Evolutionary conservation across 2,329 filamentous ascomycete species (phyloP), one percentile per base, ranked within the genome.

Genomic region (Aphanocladium album): DNA sequence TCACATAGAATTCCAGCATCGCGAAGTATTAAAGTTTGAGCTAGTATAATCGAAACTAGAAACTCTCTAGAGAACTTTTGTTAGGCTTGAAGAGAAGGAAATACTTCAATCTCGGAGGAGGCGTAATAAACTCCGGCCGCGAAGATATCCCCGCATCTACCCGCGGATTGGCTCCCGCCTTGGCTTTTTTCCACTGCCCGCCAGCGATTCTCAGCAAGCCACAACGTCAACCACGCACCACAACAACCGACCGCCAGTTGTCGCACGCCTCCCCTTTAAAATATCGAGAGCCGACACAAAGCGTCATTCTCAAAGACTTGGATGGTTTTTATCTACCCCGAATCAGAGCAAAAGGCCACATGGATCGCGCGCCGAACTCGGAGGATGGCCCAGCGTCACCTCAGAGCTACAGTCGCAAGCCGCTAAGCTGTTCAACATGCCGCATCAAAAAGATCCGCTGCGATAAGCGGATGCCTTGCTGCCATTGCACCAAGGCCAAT

Each of bases 371-470:
- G 9, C 3, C 41, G 3, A 16, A n/a, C 53, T 17, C 12, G 16
- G 27, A 56, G n/a, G 54, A 47, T n/a, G 19, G 11, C 27, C 43
- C 41, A 14, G 12, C 47, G 9, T 46, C 27, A 14, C 47, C 47
- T 1, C 57, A 37, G 37, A 25, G 19, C 16, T 60, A 60, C n/a
- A 45, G 33, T 27, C 57, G 49, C 25, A 54, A 47, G 17, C 50
- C 50, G 33, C 43, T 60, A 14, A 60, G 57, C 50, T 60, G 57
- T 17, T 60, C 57, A 3, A 53, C 57, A 23, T 60, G 50, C n/a
- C 57, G 57, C 3, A 37, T 60, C 17, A 47, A 50, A 17, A 60
- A 60, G n/a, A 60, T 60, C 23, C 57, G 57, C 17, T 60, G 50
- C 43, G 50, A 60, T 30, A 60, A 53, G 41, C 49, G 45, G 14